These are phyloP conservation scores for Pseudogymnoascus sp. DNA, from an alignment of 2,329 filamentous ascomycete genomes.

Conservation along the genomic window DNA sequence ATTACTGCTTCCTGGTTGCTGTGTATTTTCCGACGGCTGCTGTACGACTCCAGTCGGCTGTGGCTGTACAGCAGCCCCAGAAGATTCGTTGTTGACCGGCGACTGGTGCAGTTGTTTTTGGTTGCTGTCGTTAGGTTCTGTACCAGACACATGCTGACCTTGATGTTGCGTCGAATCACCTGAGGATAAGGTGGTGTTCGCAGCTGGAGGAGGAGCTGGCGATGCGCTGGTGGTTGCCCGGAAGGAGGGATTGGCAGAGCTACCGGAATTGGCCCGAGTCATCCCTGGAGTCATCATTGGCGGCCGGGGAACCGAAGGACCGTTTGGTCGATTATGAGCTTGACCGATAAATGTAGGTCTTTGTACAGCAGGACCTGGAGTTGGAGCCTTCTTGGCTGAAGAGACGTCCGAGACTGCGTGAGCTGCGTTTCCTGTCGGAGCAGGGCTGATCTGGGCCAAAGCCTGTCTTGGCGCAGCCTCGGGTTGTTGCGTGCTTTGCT, in stretches of 20 bases:
- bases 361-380: conserved; percentile 19
- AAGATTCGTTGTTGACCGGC: not conserved
- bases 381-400: conserved; percentile 14
- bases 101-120: not conserved
- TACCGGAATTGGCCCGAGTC: conserved; percentile 21
- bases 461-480: conserved; percentile 1
- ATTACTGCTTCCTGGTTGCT: not conserved
- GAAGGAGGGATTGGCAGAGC: conserved; percentile 16
- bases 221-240: conserved; percentile 13
- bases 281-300: conserved; percentile 25
- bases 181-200: conserved; percentile 11
- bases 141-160: not conserved
- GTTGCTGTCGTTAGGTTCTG: not conserved
- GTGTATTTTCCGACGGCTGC: not conserved
- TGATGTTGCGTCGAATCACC: not conserved
- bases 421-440: conserved; percentile 8
- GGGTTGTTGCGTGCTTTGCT: conserved; percentile 11
- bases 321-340: conserved; percentile 18
- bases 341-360: conserved; percentile 25
- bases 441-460: not conserved
- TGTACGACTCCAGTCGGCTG: not conserved
- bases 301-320: conserved; percentile 22
- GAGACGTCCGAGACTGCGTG: conserved; percentile 14
- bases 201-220: conserved; percentile 21
- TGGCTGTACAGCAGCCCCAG: not conserved